Evolutionary conservation across 345 rosid species (phyloP).

Genomic region (Eucalyptus shirleyi): DNA sequence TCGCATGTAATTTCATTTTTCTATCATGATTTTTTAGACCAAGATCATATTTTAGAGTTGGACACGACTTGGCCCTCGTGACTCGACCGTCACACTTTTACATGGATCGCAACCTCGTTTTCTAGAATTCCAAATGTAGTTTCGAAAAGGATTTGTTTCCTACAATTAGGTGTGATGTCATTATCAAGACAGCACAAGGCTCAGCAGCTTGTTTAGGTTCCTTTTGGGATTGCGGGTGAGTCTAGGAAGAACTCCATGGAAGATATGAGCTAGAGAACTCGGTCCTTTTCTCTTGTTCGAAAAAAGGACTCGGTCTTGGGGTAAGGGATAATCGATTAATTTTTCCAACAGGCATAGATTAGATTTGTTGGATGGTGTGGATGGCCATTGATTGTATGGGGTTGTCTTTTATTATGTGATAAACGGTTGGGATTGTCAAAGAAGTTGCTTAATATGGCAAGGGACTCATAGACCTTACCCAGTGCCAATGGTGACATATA

Average conservation of each 20-base stretch:
- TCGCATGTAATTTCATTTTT: background rate
- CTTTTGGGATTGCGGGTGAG: background rate
- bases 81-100: background rate
- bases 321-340: background rate
- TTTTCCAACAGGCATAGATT: background rate
- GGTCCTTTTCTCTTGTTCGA: rapidly evolving
- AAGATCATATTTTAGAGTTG: background rate
- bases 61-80: background rate
- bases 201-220: background rate
- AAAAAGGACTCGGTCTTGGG: background rate
- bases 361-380: background rate
- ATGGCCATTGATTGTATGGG: background rate
- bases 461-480: rapidly evolving
- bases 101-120: background rate
- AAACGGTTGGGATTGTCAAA: too few relatives aligned
- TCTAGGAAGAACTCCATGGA: background rate
- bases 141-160: background rate
- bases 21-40: background rate
- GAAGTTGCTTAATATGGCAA: background rate
- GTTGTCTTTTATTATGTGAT: background rate
- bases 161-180: background rate
- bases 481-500: rapidly evolving
- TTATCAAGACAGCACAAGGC: background rate
- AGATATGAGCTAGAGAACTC: background rate
- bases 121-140: background rate